Evolutionary conservation across 2,329 filamentous ascomycete genomes (phyloP), one percentile per base, ranked within the genome.

Genomic region (Fusarium irregulare): DNA sequence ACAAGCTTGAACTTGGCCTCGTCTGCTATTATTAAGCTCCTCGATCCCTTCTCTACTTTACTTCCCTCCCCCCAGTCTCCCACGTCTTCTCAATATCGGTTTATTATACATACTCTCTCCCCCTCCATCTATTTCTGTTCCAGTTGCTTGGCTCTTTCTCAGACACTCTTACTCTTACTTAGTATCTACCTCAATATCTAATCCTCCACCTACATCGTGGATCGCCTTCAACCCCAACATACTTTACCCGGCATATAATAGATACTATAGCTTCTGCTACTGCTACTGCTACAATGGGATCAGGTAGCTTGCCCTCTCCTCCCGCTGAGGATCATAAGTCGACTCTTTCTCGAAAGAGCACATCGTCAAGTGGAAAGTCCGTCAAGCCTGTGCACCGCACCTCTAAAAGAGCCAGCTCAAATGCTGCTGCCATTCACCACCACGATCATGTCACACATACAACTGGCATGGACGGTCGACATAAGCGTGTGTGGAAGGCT

Each of bases 401-500:
- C 23, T 81, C 84, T 42, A 88, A 88, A 76, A 83, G 85, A 65
- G 80, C 85, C 50, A 81, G 80, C 69, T 80, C 80, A 37, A 78
- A 70, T 47, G 76, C 77, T 37, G 76, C 79, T 44, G 75, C 76
- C 28, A 70, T 75, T 44, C 79, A 79, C 62, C 79, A 81, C 63
- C 80, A 82, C 56, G 79, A 82, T 54, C 77, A 80, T 62, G 60
- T 77, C 45, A 64, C 76, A 44, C 75, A 79, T 56, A 73, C 70
- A 47, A 66, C 73, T 59, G 79, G 79, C 42, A 80, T 85, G 69
- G 87, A 89, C 69, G 85, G 84, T 49, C 83, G 88, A 67, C 87
- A 90, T 75, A 90, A 90, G 81, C 82, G 88, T 70, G 88, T 90
- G 57, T 90, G 88, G 88, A 90, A 90, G 76, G 88, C 88, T 20